A percentile compares a stretch with the other conserved stretches of the same genome.
Evolutionary conservation across 2,329 filamentous ascomycete species (phyloP).

Genomic region (Claviceps spartinae): DNA sequence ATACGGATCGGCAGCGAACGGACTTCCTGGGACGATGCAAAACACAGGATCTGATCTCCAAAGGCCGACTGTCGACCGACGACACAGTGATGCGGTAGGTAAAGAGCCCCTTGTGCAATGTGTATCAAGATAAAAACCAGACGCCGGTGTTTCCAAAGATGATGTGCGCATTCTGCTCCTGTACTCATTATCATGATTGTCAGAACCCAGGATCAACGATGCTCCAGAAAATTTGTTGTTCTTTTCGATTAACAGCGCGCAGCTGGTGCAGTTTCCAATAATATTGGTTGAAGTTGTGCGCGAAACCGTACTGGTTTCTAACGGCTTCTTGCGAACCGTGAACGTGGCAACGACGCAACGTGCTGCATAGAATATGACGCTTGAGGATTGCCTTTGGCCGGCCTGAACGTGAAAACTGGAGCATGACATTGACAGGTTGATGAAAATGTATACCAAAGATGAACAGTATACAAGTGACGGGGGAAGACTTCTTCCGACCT

Average conservation of each 20-base stretch:
- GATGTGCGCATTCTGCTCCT: conserved; percentile 36
- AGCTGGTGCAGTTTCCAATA: conserved; percentile 37
- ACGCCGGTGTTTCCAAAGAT: conserved; percentile 48
- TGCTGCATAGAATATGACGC: conserved; percentile 22
- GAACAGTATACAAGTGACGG: too few species aligned
- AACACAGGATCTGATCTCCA: conserved; percentile 32
- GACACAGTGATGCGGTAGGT: conserved; percentile 39
- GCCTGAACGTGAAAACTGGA: too few species aligned
- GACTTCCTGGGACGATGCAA: conserved; percentile 33
- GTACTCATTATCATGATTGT: conserved; percentile 37
- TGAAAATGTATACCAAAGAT: too few species aligned
- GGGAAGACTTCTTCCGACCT: too few species aligned
- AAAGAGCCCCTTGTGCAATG: conserved; percentile 49
- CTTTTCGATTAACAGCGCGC: conserved; percentile 36
- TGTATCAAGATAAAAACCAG: conserved; percentile 42
- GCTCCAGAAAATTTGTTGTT: conserved; percentile 41
- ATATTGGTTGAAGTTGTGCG: conserved; percentile 25
- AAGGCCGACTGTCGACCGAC: conserved; percentile 29
- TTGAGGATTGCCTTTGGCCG: conserved; percentile 4
- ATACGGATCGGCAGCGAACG: conserved; percentile 18
- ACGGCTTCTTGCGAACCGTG: conserved; percentile 33
- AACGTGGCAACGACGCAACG: too few species aligned
- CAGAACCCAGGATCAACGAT: conserved; percentile 35
- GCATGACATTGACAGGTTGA: too few species aligned
- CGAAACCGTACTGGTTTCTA: conserved; percentile 44